Evolutionary conservation across 2,329 filamentous ascomycete species (phyloP), one percentile per base, ranked within the genome.

Genomic region (Fusarium albidum): DNA sequence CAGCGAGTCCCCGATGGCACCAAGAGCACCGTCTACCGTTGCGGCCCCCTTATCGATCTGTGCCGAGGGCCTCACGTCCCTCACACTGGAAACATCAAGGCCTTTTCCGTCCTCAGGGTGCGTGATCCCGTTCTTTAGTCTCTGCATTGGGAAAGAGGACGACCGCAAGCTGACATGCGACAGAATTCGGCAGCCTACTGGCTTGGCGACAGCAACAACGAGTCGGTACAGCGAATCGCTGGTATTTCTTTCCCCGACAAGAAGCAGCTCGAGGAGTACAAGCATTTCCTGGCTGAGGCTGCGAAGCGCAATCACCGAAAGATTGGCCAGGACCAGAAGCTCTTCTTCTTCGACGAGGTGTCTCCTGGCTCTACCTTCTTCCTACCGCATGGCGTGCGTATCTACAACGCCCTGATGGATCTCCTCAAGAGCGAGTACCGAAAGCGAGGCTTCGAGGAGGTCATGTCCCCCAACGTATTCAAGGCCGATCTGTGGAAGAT

Each of bases 201-300:
- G 84, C 84, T 98, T 12, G 95, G 95, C 49, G 91, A 97, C 73
- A 89, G 92, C 69, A 86, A 89, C 70, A 97, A 98, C 73, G 94
- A 98, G 75, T 96, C 93, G 25, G 83, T 99, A 38, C 95, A 99
- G 77, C 89, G 95, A 69, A 96, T 99, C 67, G 96, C 97, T 68
- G 95, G 95, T 75, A 89, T 99, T 52, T 96, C 92, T 6, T 99
- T 86, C 75, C 94, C 94, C 4, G 92, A 96, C 76, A 98, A 99
- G 84, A 96, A 96, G 78, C 84, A 87, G 68, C 91, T 99, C 78
- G 87, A 90, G 39, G 92, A 96, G 69, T 92, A 98, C 79, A 88
- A 96, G 77, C 92, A 94, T 70, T 96, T 96, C 77, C 83, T 99
- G 26, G 94, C 96, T 69, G 95, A 99, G 77, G 95, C 95, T n/a